Evolutionary conservation across 176 grass and related monocot genomes (phyloP), one percentile per base, ranked within the genome.

Genomic region (Typha latifolia): DNA sequence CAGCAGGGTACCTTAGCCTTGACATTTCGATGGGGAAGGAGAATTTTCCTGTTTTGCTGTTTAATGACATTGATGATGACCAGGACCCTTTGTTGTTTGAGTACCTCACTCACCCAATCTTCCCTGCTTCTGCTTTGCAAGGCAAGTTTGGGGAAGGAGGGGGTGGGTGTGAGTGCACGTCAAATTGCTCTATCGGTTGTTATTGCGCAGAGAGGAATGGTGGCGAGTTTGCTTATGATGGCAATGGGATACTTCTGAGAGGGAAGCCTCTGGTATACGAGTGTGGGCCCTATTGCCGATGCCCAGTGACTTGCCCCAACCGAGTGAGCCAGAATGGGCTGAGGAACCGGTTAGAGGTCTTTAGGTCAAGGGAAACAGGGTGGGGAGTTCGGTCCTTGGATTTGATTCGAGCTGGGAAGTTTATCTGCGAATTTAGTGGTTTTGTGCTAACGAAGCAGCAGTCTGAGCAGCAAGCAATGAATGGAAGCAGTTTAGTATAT

Each of bases 331-430:
- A 99, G 79, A 90, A 87, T 51, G 94, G 94, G 59, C 49, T 99
- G 76, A 69, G 31, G 59, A 77, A 77, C 51, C 75, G 73, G 77
- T 85, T 99, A 70, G 94, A 99, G 68, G 89, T 99, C 49, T 99
- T 99, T 62, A 77, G 94, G 6, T 99, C 94, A 29, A 93, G 70
- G 51, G 94, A 90, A 69, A 99, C 94, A 27, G 89, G 94, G 4
- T 99, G 94, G 94, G 94, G 94, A 48, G 86, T 99, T 64, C 78
- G 94, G 47, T 99, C 94, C 32, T 74, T 99, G 75, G 94, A 99
- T 86, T 78, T 99, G 50, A 99, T 99, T 78, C 84, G 80, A 65
- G 89, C 94, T 3, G 94, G 94, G 9, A 69, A 80, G 2, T 99
- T 99, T 74, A 69, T 99, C 32, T 99, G 94, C 43, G 94, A 99